Evolutionary conservation across 805 yeast genomes (phyloP).

Genomic region (Metschnikowia reukaufii): DNA sequence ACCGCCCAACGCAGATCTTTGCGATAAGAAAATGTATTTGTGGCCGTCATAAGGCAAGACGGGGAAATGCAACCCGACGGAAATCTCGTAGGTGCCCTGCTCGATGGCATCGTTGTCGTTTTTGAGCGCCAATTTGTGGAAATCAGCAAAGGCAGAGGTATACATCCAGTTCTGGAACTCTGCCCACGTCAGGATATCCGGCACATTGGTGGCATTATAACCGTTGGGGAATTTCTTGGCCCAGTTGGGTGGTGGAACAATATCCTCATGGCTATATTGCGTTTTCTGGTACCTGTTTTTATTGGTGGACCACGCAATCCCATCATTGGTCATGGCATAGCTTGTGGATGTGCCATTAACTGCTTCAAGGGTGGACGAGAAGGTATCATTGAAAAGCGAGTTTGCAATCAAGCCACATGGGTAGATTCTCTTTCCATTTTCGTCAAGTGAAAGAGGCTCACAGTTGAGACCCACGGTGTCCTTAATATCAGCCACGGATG

Average conservation of each 20-base stretch:
- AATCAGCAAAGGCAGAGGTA: conserved; percentile 42
- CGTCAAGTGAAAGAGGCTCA: conserved; percentile 38
- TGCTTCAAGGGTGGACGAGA: conserved; percentile 28
- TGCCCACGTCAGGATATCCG: conserved; percentile 44
- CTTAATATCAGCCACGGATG: conserved; percentile 33
- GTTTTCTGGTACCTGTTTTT: conserved; percentile 43
- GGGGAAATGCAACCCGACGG: conserved; percentile 77
- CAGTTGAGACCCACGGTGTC: conserved; percentile 47
- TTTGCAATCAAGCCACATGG: conserved; percentile 88
- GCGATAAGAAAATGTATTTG: conserved; percentile 65
- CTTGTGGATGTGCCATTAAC: conserved; percentile 37
- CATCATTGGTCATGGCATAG: conserved; percentile 37
- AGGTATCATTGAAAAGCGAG: conserved; percentile 76
- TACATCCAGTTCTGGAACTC: conserved; percentile 50
- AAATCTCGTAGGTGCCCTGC: conserved; percentile 62
- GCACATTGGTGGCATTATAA: conserved; percentile 43
- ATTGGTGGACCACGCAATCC: conserved; percentile 44
- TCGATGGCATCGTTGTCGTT: conserved; percentile 56
- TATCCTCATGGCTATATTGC: conserved; percentile 34
- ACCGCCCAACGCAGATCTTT: conserved; percentile 74
- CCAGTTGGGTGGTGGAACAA: conserved; percentile 50
- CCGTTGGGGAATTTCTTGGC: conserved; percentile 43
- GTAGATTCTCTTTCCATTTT: conserved; percentile 53
- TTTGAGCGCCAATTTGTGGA: conserved; percentile 54
- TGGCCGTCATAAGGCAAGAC: conserved; percentile 66